A percentile compares a stretch with the other conserved stretches of the same genome.
Evolutionary conservation across 169 alveolate genomes (phyloP).

Genomic region (Plasmodium sp.): DNA sequence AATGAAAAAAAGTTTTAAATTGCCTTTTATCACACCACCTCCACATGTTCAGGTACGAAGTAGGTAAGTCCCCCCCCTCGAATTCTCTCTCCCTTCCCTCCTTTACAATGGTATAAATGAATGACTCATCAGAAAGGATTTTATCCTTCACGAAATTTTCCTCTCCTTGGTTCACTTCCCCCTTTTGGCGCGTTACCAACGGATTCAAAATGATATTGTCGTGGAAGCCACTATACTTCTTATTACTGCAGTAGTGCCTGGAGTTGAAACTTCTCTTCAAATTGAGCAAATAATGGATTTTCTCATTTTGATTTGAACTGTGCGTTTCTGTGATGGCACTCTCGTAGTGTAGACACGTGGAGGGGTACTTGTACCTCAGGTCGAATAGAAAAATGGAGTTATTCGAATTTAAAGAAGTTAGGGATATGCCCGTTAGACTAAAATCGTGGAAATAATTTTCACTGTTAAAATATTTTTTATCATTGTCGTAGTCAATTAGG

Average conservation of each 20-base stretch:
- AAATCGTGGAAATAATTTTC: constrained; percentile 37
- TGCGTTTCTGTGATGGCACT: constrained; percentile 27
- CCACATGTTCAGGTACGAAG: constrained; percentile 59
- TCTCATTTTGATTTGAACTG: not conserved
- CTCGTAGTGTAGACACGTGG: constrained; percentile 65
- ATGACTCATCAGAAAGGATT: constrained; percentile 63
- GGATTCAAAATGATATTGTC: constrained; percentile 61
- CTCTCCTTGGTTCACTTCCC: not conserved
- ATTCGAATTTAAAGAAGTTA: constrained; percentile 55
- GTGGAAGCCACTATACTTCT: constrained; percentile 49
- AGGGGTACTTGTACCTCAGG: constrained; percentile 53
- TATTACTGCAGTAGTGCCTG: not conserved
- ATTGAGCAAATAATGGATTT: constrained; percentile 9
- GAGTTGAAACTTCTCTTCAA: constrained; percentile 50
- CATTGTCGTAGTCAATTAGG: constrained; percentile 60
- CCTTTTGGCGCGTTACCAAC: not conserved
- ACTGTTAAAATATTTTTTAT: constrained; percentile 52
- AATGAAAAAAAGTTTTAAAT: constrained; percentile 63
- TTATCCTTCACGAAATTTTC: constrained; percentile 17
- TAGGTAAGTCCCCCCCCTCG: constrained; percentile 11
- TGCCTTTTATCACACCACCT: constrained; percentile 75
- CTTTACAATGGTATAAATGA: constrained; percentile 38
- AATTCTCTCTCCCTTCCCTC: constrained; percentile 15
- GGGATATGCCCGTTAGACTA: constrained; percentile 54
- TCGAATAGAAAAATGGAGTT: constrained; percentile 66